phyloP scores from a whole-genome alignment of 495 filamentous ascomycete genomes.

The Peziza echinospora region DNA sequence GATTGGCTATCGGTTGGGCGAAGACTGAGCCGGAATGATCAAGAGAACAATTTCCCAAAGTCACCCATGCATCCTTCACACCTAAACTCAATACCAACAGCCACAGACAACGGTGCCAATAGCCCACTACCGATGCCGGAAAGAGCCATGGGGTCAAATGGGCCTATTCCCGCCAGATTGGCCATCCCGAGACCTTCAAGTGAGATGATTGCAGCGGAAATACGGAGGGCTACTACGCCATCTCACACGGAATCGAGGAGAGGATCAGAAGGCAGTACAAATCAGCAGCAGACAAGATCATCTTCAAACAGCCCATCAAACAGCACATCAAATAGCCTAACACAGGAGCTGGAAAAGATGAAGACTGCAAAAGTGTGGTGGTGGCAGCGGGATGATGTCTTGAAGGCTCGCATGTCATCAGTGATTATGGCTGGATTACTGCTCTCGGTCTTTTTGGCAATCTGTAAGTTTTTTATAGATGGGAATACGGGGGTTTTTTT shows the following conservation, averaged over 20 bases:
- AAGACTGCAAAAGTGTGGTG: constrained; percentile 1
- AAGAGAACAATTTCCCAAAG: no score
- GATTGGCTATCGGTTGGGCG: no score
- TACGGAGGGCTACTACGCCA: not conserved
- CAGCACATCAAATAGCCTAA: not conserved
- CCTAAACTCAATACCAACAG: no score
- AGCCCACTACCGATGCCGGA: no score
- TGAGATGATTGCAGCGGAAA: not conserved
- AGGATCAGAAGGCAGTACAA: not conserved
- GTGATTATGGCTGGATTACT: not conserved
- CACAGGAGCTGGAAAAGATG: constrained; percentile 1
- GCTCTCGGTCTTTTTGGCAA: not conserved
- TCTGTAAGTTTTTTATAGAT: not conserved
- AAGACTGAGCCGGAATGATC: no score
- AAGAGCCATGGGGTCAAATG: no score
- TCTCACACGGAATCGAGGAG: not conserved
- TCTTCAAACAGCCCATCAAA: not conserved
- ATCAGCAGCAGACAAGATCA: not conserved
- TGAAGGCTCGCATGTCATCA: not conserved
- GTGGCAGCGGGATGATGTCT: not conserved
- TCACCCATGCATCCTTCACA: no score
- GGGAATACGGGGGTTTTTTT: no score
- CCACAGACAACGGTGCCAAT: no score
- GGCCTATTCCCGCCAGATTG: no score
- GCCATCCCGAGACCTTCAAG: no score